Evolutionary conservation across 2,329 filamentous ascomycete genomes (phyloP).

Genomic region (Nothopassalora personata): DNA sequence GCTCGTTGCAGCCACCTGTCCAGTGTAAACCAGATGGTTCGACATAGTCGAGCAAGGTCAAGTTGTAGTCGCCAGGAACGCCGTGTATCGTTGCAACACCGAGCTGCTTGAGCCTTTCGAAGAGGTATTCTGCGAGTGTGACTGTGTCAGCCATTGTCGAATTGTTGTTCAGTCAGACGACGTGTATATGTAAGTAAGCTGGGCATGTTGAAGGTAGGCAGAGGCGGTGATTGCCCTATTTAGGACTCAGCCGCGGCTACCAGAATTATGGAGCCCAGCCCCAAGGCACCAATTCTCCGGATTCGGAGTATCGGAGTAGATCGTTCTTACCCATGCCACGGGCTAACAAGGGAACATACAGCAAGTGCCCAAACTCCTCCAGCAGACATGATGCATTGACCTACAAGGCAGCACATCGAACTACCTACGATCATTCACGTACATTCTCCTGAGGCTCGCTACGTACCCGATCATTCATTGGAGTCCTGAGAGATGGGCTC

Average conservation of each 20-base stretch:
- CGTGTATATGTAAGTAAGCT: not conserved
- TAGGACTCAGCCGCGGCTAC: not conserved
- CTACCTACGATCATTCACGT: not conserved
- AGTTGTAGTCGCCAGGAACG: conserved; percentile 44
- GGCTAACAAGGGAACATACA: not conserved
- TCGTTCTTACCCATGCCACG: not conserved
- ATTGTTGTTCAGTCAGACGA: not conserved
- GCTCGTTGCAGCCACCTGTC: conserved; percentile 54
- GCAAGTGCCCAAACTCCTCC: not conserved
- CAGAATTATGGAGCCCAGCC: not conserved
- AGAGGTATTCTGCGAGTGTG: conserved; percentile 40
- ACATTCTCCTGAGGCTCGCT: not conserved
- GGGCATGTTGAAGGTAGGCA: not conserved
- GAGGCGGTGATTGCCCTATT: not conserved
- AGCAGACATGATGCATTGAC: not conserved
- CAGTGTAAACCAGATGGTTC: conserved; percentile 33
- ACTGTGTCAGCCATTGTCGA: conserved; percentile 26
- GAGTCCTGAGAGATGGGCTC: not conserved
- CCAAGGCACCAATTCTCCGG: not conserved
- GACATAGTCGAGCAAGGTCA: conserved; percentile 41
- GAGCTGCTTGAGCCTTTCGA: conserved; percentile 39
- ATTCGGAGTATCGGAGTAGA: not conserved
- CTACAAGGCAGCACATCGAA: not conserved
- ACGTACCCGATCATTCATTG: not conserved
- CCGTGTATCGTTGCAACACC: conserved; percentile 40